Percentiles rank a stretch among this genome's conserved stretches.
These are phyloP conservation scores for Blastobotrys peoriensis DNA, from an alignment of 805 yeast species.

Conservation along the genomic window DNA sequence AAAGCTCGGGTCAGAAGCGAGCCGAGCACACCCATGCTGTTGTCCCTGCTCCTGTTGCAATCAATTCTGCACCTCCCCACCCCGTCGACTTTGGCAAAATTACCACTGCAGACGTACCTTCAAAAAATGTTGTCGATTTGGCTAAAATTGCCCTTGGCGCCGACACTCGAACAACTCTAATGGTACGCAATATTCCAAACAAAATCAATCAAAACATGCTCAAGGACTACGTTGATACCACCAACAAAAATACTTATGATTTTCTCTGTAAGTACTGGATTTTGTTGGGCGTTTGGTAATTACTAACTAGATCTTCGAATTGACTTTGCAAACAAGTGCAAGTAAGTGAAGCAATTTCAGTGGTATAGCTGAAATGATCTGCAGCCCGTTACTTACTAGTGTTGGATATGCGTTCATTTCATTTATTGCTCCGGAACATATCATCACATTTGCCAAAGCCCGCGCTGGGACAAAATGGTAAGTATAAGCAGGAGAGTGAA, in stretches of 20 bases:
- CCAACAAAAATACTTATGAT: slow-evolving; percentile 36
- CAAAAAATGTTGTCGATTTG: slow-evolving; percentile 36
- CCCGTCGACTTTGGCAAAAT: slow-evolving; percentile 12
- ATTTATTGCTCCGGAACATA: slow-evolving; percentile 39
- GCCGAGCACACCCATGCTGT: too few relatives aligned
- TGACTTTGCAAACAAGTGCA: slow-evolving; percentile 47
- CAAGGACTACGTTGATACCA: slow-evolving; percentile 41
- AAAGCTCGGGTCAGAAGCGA: too few relatives aligned
- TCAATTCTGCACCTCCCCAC: too few relatives aligned
- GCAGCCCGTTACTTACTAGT: too few relatives aligned
- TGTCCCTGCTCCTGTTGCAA: too few relatives aligned
- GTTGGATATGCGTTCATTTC: slow-evolving; percentile 53
- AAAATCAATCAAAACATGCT: slow-evolving; percentile 42
- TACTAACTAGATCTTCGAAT: slow-evolving; percentile 38
- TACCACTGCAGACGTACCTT: slow-evolving; percentile 28
- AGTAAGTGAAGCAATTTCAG: too few relatives aligned
- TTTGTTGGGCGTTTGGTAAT: not conserved
- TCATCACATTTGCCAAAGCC: slow-evolving; percentile 40
- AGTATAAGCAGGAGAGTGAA: not conserved
- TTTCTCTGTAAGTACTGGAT: slow-evolving; percentile 34
- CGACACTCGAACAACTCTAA: slow-evolving; percentile 44
- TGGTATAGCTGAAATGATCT: too few relatives aligned
- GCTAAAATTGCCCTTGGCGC: slow-evolving; percentile 35
- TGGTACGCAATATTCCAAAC: slow-evolving; percentile 52
- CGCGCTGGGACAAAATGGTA: slow-evolving; percentile 45